Evolutionary conservation across 129 eudicot species (phyloP).

Genomic region (Tagetes patula): DNA sequence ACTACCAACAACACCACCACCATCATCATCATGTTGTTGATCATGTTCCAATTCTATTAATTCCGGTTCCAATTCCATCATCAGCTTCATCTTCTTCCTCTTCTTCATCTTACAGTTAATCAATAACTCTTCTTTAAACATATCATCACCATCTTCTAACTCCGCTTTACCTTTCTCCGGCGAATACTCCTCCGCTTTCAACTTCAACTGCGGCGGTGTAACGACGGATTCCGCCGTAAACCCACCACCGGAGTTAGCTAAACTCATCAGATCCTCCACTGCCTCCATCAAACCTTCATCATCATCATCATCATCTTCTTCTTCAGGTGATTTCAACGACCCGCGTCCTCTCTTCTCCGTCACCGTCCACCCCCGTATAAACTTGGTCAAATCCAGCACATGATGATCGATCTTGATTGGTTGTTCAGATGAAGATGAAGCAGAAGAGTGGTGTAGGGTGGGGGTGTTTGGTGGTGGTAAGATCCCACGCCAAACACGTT

Average conservation of each 20-base stretch:
- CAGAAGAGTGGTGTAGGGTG: background rate
- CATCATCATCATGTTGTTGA: too few species aligned
- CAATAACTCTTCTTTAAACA: background rate
- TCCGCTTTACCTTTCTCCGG: background rate
- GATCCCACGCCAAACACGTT: slow-evolving; percentile 69
- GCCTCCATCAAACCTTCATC: slow-evolving; percentile 33
- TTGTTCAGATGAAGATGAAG: background rate
- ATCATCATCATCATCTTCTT: background rate
- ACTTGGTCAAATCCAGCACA: slow-evolving; percentile 35
- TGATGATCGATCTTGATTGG: background rate
- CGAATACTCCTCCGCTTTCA: background rate
- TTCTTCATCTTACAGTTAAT: slow-evolving; percentile 23
- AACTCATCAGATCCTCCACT: slow-evolving; percentile 39
- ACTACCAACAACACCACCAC: background rate
- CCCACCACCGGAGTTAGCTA: slow-evolving; percentile 24
- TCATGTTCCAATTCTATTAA: too few species aligned
- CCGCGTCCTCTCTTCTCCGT: slow-evolving; percentile 41
- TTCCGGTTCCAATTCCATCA: slow-evolving; percentile 36
- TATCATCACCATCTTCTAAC: background rate
- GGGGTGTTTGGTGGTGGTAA: slow-evolving; percentile 38
- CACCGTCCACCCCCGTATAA: slow-evolving; percentile 41
- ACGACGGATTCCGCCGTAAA: slow-evolving; percentile 18
- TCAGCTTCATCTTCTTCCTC: slow-evolving; percentile 41
- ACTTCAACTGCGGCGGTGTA: background rate
- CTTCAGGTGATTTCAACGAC: background rate